These are phyloP conservation scores for Sphaerulina vaccinii DNA, from an alignment of 2,329 filamentous ascomycete genomes.

Conservation along the genomic window DNA sequence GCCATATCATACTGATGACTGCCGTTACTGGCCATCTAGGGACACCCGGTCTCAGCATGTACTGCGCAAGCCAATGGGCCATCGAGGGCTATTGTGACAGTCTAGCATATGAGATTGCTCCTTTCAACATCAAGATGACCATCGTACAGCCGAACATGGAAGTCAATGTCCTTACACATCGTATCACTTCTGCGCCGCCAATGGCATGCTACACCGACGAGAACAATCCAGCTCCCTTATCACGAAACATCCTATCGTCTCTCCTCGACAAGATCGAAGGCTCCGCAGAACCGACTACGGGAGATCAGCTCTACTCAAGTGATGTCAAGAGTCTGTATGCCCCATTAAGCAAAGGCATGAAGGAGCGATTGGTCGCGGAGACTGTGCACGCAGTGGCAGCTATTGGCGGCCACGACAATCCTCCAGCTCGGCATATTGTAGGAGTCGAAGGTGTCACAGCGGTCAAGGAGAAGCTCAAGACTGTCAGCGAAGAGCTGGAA, in stretches of 20 bases:
- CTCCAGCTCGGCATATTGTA: slow-evolving; percentile 89
- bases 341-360: slow-evolving; percentile 64
- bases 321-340: slow-evolving; percentile 70
- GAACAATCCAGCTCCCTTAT: slow-evolving; percentile 72
- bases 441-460: slow-evolving; percentile 82
- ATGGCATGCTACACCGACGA: slow-evolving; percentile 68
- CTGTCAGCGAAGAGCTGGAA: slow-evolving; percentile 91
- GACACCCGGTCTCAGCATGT: slow-evolving; percentile 85
- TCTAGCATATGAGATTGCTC: slow-evolving; percentile 88
- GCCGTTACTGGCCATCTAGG: slow-evolving; percentile 90
- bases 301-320: slow-evolving; percentile 48
- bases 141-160: slow-evolving; percentile 96
- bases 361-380: slow-evolving; percentile 76
- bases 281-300: slow-evolving; percentile 42
- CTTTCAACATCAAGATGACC: slow-evolving; percentile 94
- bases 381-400: slow-evolving; percentile 88
- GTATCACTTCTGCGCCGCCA: slow-evolving; percentile 78
- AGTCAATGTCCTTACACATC: slow-evolving; percentile 81
- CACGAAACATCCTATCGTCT: slow-evolving; percentile 78
- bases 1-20: slow-evolving; percentile 86
- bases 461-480: slow-evolving; percentile 95
- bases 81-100: slow-evolving; percentile 94
- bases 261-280: slow-evolving; percentile 68
- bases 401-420: slow-evolving; percentile 94
- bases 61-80: slow-evolving; percentile 90